Percentiles rank a stretch among this genome's conserved stretches.
Conservation (phyloP, 179 eudicot genomes). For the Beta corolliflora region DNA sequence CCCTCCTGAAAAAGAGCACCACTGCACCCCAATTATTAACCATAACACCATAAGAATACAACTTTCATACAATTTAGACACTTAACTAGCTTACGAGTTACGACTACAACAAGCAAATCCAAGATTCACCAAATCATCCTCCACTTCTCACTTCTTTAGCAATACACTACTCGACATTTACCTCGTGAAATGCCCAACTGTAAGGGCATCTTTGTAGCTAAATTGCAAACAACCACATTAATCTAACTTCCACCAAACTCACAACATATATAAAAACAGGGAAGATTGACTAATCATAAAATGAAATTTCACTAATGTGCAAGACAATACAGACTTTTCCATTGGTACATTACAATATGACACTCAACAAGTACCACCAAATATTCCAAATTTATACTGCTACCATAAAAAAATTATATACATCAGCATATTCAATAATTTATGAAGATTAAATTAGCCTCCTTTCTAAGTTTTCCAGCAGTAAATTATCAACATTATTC, state of each 20-base stretch:
- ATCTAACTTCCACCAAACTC: not conserved
- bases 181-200: not conserved
- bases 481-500: too few relatives aligned
- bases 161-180: not conserved
- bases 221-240: too few relatives aligned
- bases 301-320: too few relatives aligned
- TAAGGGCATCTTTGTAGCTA: not conserved
- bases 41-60: not conserved
- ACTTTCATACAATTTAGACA: too few relatives aligned
- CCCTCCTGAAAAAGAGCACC: constrained; percentile 55
- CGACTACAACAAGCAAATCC: not conserved
- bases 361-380: not conserved
- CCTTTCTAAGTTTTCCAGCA: too few relatives aligned
- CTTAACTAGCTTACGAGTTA: not conserved
- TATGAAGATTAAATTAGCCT: too few relatives aligned
- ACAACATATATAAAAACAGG: too few relatives aligned
- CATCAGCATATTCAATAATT: too few relatives aligned
- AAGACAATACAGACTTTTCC: not conserved
- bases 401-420: too few relatives aligned
- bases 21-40: constrained; percentile 11
- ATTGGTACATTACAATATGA: not conserved
- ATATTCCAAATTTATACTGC: not conserved
- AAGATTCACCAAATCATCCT: not conserved
- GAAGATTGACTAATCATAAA: too few relatives aligned
- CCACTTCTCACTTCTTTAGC: not conserved